Conservation (phyloP, 768 basidiomycete genomes). For the Termitomyces sp. region DNA sequence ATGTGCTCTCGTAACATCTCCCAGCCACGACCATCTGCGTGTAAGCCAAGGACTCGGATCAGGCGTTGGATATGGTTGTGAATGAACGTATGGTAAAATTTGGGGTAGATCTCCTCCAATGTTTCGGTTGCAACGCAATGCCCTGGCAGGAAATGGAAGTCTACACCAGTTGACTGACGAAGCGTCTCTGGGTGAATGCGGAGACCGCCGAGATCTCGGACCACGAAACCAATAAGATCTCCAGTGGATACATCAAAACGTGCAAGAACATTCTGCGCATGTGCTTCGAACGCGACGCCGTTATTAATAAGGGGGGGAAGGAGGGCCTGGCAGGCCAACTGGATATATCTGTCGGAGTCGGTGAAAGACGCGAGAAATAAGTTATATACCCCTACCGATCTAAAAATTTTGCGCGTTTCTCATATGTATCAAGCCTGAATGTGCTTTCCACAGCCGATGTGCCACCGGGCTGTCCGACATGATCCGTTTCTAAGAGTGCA, state of each 20-base stretch:
- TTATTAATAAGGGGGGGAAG: conserved; percentile 50
- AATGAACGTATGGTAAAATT: conserved; percentile 58
- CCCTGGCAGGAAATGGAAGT: conserved; percentile 49
- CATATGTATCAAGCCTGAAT: conserved; percentile 42
- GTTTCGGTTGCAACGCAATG: conserved; percentile 49
- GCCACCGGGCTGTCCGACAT: conserved; percentile 34
- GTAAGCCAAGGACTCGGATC: conserved; percentile 49
- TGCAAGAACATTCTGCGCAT: conserved; percentile 54
- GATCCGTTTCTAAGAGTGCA: conserved; percentile 51
- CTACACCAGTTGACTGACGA: conserved; percentile 41
- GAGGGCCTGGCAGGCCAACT: conserved; percentile 47
- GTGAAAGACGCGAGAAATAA: background rate
- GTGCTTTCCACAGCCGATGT: conserved; percentile 44
- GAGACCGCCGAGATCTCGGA: conserved; percentile 57
- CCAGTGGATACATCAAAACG: conserved; percentile 42
- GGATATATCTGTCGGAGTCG: conserved; percentile 37
- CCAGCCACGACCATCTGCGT: conserved; percentile 51
- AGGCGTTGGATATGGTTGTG: conserved; percentile 60
- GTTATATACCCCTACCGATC: conserved; percentile 32
- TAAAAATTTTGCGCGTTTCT: conserved; percentile 44
- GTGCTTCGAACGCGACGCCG: conserved; percentile 60
- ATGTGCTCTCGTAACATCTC: conserved; percentile 45
- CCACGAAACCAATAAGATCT: conserved; percentile 44
- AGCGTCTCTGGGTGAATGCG: conserved; percentile 51
- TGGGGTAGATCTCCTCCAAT: conserved; percentile 48